Conservation (phyloP, 1,284 basidiomycete genomes). For the Phaffia rhodozyma region DNA sequence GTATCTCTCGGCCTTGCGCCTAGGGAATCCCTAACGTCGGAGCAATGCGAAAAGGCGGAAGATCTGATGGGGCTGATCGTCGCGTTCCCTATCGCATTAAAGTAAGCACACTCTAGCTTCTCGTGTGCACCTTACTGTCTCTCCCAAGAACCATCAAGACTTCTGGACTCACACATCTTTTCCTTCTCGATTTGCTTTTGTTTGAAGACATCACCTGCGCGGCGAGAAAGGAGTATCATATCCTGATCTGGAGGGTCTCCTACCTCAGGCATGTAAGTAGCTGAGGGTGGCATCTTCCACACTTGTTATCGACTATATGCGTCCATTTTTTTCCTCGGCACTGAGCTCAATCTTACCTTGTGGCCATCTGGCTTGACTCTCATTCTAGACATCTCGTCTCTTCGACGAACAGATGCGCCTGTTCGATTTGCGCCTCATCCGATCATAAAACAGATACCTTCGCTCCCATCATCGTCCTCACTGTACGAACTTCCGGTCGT, state of each 20-base stretch:
- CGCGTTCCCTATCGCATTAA: conserved; percentile 9
- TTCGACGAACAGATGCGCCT: conserved; percentile 10
- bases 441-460: conserved; percentile 7
- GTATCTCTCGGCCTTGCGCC: not conserved
- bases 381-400: conserved; percentile 9
- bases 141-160: not conserved
- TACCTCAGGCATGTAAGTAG: conserved; percentile 11
- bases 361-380: not conserved
- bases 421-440: conserved; percentile 10
- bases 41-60: not conserved
- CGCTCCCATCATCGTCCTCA: conserved; percentile 6
- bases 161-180: not conserved
- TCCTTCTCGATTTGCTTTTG: no score
- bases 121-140: not conserved
- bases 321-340: no score
- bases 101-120: not conserved
- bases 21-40: not conserved
- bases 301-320: no score
- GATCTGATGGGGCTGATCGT: conserved; percentile 11
- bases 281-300: not conserved
- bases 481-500: not conserved
- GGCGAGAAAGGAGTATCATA: conserved; percentile 11
- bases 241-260: conserved; percentile 11
- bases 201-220: conserved; percentile 9
- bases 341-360: not conserved